These are phyloP conservation scores for Panus rudis DNA, from an alignment of 768 basidiomycete genomes.

Conservation along the genomic window DNA sequence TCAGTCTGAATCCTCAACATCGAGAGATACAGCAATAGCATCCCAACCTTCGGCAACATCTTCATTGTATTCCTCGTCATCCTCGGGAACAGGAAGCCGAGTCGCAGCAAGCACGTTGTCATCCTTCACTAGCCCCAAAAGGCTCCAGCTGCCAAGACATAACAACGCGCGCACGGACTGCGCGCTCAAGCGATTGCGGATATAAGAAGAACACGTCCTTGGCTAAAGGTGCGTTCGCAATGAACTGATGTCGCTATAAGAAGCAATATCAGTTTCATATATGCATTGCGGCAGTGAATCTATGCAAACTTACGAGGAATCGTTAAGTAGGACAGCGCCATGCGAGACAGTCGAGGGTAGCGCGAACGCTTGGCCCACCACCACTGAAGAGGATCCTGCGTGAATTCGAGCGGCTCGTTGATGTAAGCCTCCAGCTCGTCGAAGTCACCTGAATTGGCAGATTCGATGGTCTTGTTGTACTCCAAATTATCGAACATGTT, in stretches of 20 bases:
- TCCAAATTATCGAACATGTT: no score
- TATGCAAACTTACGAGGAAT: slow-evolving; percentile 9
- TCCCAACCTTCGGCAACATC: slow-evolving; percentile 10
- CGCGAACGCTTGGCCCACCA: background rate
- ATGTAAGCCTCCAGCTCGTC: slow-evolving; percentile 1
- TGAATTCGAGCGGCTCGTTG: background rate
- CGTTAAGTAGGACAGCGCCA: slow-evolving; percentile 21
- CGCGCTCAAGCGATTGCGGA: slow-evolving; percentile 18
- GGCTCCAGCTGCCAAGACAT: slow-evolving; percentile 27
- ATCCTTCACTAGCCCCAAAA: slow-evolving; percentile 15
- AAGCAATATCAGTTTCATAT: background rate
- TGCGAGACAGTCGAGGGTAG: slow-evolving; percentile 20
- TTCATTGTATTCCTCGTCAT: slow-evolving; percentile 9
- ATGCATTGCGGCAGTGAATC: background rate
- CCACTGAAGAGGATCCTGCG: background rate
- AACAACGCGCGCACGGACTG: slow-evolving; percentile 24
- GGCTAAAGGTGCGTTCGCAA: slow-evolving; percentile 24
- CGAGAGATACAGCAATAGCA: slow-evolving; percentile 2
- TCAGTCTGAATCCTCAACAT: no score
- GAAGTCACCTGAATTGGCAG: background rate
- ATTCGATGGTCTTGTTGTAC: no score
- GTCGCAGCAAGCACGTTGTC: slow-evolving; percentile 14
- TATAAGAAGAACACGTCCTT: slow-evolving; percentile 21
- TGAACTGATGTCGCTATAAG: slow-evolving; percentile 24
- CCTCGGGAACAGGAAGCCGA: slow-evolving; percentile 5